These are phyloP conservation scores for Termitomyces sp. DNA, from an alignment of 768 basidiomycete species.

Conservation along the genomic window DNA sequence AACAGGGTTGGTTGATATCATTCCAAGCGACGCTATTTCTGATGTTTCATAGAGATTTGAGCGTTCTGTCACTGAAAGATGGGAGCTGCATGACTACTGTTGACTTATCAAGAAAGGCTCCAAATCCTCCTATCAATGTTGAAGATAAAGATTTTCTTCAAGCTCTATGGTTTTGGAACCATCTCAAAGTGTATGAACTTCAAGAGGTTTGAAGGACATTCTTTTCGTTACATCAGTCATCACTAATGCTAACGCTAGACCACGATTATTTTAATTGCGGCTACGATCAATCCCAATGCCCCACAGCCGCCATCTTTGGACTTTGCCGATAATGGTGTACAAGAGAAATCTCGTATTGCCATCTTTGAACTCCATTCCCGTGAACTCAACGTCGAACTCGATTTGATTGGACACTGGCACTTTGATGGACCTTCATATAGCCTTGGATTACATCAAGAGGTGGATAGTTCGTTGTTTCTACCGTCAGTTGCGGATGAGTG, in stretches of 20 bases:
- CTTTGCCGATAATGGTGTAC: slow-evolving; percentile 21
- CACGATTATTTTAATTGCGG: slow-evolving; percentile 40
- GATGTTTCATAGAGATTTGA: slow-evolving; percentile 39
- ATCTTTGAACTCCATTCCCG: slow-evolving; percentile 31
- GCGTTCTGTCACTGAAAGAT: slow-evolving; percentile 49
- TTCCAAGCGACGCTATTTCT: slow-evolving; percentile 4
- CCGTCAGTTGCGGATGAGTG: slow-evolving; percentile 1
- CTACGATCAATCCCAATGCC: slow-evolving; percentile 32
- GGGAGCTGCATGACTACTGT: slow-evolving; percentile 29
- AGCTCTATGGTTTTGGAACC: slow-evolving; percentile 39
- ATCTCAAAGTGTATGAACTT: slow-evolving; percentile 27
- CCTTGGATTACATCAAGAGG: slow-evolving; percentile 38
- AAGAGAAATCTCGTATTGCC: slow-evolving; percentile 33
- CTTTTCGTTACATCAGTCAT: background rate
- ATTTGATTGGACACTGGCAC: slow-evolving; percentile 49
- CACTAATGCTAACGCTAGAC: slow-evolving; percentile 21
- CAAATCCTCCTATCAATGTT: slow-evolving; percentile 23
- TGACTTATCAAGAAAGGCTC: slow-evolving; percentile 20
- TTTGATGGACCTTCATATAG: slow-evolving; percentile 42
- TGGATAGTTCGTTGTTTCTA: slow-evolving; percentile 34
- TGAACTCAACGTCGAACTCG: slow-evolving; percentile 30
- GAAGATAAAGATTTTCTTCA: slow-evolving; percentile 26
- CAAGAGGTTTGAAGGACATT: slow-evolving; percentile 30
- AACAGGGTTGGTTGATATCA: slow-evolving; percentile 47
- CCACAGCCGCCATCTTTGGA: slow-evolving; percentile 24